Conservation (phyloP, 2,329 filamentous ascomycete species). For the Spiromastix sp. region DNA sequence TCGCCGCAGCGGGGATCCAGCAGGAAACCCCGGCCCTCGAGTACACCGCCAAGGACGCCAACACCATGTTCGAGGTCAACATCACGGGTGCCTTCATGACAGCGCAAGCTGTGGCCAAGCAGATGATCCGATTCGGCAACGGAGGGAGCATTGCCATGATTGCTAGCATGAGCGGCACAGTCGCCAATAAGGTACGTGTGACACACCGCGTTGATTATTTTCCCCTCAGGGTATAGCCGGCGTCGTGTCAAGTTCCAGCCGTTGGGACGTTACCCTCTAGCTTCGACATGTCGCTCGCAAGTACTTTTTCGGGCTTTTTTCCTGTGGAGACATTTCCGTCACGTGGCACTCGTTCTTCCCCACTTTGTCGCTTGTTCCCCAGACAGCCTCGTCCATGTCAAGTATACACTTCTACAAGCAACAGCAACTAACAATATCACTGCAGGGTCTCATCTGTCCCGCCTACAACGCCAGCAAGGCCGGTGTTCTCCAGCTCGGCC, state of each 20-base stretch:
- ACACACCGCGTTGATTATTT: slow-evolving; percentile 2
- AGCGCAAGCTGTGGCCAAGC: slow-evolving; percentile 47
- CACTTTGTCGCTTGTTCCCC: not conserved
- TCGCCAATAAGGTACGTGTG: slow-evolving; percentile 43
- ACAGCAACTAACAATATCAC: not conserved
- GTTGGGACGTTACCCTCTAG: not conserved
- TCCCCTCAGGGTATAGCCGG: not conserved
- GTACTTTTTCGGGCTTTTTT: not conserved
- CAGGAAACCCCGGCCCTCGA: slow-evolving; percentile 76
- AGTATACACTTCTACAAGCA: not conserved
- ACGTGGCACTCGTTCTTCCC: not conserved
- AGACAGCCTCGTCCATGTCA: no score
- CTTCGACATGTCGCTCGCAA: not conserved
- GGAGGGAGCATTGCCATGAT: slow-evolving; percentile 54
- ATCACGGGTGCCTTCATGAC: slow-evolving; percentile 55
- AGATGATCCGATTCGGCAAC: slow-evolving; percentile 41
- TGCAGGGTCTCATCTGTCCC: slow-evolving; percentile 37
- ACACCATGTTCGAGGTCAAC: slow-evolving; percentile 53
- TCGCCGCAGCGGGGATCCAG: slow-evolving; percentile 63
- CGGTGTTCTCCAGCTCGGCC: slow-evolving; percentile 36
- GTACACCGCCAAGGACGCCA: slow-evolving; percentile 54
- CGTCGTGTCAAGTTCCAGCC: not conserved
- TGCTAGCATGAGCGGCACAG: slow-evolving; percentile 51
- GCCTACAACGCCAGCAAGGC: slow-evolving; percentile 41
- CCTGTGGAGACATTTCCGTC: not conserved